These are phyloP conservation scores for Stachybotrys chartarum DNA, from an alignment of 2,329 filamentous ascomycete genomes.

Conservation along the genomic window DNA sequence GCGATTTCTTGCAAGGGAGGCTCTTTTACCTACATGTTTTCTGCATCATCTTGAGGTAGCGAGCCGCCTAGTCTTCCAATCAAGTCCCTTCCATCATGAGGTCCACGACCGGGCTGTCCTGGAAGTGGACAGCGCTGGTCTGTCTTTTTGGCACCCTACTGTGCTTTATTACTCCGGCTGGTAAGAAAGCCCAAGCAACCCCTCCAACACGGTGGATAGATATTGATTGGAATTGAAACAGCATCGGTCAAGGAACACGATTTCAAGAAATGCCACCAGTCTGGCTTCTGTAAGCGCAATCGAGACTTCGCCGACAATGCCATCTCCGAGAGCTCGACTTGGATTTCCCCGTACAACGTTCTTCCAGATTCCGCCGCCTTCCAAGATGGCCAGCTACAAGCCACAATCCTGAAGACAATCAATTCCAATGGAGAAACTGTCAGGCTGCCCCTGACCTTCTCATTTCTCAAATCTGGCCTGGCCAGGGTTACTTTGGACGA, in stretches of 20 bases:
- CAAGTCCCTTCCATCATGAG: conserved; percentile 34
- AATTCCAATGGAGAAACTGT: conserved; percentile 57
- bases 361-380: conserved; percentile 65
- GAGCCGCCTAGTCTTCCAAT: background rate
- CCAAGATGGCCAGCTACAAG: conserved; percentile 72
- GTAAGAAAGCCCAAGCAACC: conserved; percentile 35
- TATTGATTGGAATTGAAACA: conserved; percentile 24
- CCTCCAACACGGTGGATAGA: conserved; percentile 7
- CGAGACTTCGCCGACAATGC: conserved; percentile 79
- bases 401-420: conserved; percentile 73
- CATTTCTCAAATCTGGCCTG: conserved; percentile 84
- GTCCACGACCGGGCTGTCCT: conserved; percentile 42
- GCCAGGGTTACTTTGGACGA: conserved; percentile 87
- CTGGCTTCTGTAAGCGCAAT: conserved; percentile 95
- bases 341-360: conserved; percentile 76
- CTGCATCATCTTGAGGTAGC: conserved; percentile 8
- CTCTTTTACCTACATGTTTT: conserved; percentile 6
- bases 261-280: conserved; percentile 94
- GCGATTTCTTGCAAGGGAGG: background rate
- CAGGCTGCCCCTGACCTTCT: conserved; percentile 73
- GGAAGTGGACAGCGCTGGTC: conserved; percentile 58
- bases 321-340: conserved; percentile 54
- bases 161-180: conserved; percentile 55
- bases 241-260: conserved; percentile 89
- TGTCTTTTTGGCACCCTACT: conserved; percentile 51